phyloP scores from a whole-genome alignment of 148 eudicot species.

The Chenopodium berlandieri region DNA sequence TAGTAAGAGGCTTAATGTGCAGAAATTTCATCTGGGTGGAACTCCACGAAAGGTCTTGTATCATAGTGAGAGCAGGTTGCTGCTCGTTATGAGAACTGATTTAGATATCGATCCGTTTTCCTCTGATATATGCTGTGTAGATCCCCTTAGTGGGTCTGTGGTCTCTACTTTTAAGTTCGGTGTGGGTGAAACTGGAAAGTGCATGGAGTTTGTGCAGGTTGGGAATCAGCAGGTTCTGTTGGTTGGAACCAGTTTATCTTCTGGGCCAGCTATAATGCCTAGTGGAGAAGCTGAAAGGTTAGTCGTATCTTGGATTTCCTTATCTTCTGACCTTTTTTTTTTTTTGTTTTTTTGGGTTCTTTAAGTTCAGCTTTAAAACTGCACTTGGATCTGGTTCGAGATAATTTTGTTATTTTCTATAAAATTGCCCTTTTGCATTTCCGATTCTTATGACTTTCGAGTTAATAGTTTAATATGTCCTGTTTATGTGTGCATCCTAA shows the following conservation, averaged over 20 bases:
- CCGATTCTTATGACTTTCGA: not conserved
- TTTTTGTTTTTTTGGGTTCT: not conserved
- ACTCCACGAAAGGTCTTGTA: slow-evolving; percentile 90
- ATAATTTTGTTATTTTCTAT: not conserved
- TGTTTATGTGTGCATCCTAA: slow-evolving; percentile 14
- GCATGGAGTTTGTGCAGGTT: slow-evolving; percentile 79
- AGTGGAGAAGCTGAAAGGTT: slow-evolving; percentile 99
- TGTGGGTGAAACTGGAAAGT: slow-evolving; percentile 84
- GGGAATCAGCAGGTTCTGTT: slow-evolving; percentile 76
- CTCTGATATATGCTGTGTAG: slow-evolving; percentile 89
- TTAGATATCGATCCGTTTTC: slow-evolving; percentile 59
- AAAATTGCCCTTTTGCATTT: too few relatives aligned
- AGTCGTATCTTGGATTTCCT: slow-evolving; percentile 22
- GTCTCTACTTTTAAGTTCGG: slow-evolving; percentile 75
- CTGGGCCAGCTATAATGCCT: slow-evolving; percentile 91
- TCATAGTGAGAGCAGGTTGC: slow-evolving; percentile 80
- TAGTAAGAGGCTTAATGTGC: slow-evolving; percentile 92
- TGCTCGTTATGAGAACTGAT: slow-evolving; percentile 87
- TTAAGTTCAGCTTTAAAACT: not conserved
- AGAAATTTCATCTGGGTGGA: slow-evolving; percentile 90
- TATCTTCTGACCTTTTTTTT: not conserved
- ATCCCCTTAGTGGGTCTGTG: slow-evolving; percentile 85
- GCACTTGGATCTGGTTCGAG: not conserved
- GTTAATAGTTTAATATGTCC: not conserved
- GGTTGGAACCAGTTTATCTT: slow-evolving; percentile 83